Percentiles rank a stretch among this genome's conserved stretches.
Conservation (phyloP, 2,329 filamentous ascomycete species). For the Fusarium nurragi region DNA sequence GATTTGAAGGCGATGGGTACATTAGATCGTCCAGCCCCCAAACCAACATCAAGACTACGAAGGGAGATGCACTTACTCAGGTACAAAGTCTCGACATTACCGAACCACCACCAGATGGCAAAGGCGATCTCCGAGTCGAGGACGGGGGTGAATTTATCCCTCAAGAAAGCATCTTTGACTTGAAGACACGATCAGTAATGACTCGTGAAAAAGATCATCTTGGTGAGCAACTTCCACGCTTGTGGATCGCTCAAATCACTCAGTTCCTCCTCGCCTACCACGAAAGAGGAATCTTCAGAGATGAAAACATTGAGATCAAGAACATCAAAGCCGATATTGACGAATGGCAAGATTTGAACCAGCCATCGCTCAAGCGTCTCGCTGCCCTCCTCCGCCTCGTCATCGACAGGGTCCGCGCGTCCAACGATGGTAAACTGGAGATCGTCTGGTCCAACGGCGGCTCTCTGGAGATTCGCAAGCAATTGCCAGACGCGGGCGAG, state of each 20-base stretch:
- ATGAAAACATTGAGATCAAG: conserved; percentile 47
- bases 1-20: conserved; percentile 46
- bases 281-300: conserved; percentile 46
- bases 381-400: conserved; percentile 37
- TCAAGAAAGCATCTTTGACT: conserved; percentile 52
- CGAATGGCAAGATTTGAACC: conserved; percentile 51
- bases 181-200: conserved; percentile 54
- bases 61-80: background rate
- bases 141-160: conserved; percentile 43
- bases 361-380: conserved; percentile 45
- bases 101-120: background rate
- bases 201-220: conserved; percentile 40
- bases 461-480: conserved; percentile 41
- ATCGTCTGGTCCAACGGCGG: conserved; percentile 27
- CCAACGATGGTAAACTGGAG: conserved; percentile 37
- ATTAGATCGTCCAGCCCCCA: conserved; percentile 11
- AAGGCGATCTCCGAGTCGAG: conserved; percentile 18
- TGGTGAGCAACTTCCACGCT: conserved; percentile 51
- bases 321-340: conserved; percentile 46
- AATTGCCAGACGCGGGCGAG: conserved; percentile 35
- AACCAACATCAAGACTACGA: background rate
- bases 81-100: conserved; percentile 16
- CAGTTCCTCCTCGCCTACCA: conserved; percentile 56
- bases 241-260: conserved; percentile 54
- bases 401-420: conserved; percentile 12